Conservation (phyloP, 768 basidiomycete species). For the Collybia nuda region DNA sequence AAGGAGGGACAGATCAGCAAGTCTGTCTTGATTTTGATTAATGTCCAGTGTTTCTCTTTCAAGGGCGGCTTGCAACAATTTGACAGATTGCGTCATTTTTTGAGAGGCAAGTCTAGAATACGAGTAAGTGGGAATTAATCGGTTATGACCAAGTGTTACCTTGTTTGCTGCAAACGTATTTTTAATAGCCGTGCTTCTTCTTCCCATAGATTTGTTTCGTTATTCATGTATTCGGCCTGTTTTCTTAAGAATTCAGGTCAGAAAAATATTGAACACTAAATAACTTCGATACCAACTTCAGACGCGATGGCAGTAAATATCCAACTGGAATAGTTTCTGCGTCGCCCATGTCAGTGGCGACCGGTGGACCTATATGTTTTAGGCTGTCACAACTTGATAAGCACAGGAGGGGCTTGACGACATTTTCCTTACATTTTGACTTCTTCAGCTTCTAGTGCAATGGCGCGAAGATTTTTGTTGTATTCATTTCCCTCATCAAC, state of each 20-base stretch:
- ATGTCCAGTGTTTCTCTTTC: conserved; percentile 19
- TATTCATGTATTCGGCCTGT: conserved; percentile 19
- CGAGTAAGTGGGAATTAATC: neutral
- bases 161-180: conserved; percentile 25
- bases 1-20: conserved; percentile 26
- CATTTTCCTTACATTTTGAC: conserved; percentile 20
- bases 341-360: neutral
- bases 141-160: conserved; percentile 17
- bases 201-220: conserved; percentile 27
- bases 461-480: conserved; percentile 16
- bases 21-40: conserved; percentile 16
- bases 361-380: conserved; percentile 2
- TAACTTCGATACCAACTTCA: conserved; percentile 10
- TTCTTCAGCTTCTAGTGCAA: conserved; percentile 31
- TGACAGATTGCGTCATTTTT: conserved; percentile 19
- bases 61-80: conserved; percentile 20
- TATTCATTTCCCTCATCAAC: conserved; percentile 6
- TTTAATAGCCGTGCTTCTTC: conserved; percentile 22
- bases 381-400: conserved; percentile 7
- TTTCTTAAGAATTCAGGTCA: conserved; percentile 13
- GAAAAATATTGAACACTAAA: neutral
- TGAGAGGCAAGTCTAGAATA: conserved; percentile 21
- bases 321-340: conserved; percentile 2
- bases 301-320: conserved; percentile 19
- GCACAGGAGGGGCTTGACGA: neutral